Evolutionary conservation across 2,329 filamentous ascomycete species (phyloP).

Genomic region (Rutstroemia sp.): DNA sequence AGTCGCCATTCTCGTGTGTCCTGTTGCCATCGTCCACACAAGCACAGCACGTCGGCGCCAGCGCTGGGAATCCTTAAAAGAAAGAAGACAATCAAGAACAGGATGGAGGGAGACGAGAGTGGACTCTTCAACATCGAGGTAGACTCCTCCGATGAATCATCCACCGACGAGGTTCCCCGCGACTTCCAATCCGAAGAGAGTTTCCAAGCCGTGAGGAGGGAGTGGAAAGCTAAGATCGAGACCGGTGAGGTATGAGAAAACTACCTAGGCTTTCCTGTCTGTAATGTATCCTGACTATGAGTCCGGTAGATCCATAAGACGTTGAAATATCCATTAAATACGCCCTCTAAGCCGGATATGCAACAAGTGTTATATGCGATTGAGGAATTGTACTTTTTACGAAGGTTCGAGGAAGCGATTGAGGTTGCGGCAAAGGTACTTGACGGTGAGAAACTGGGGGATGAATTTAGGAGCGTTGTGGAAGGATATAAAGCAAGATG

Average conservation of each 20-base stretch:
- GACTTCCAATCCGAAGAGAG: conserved; percentile 28
- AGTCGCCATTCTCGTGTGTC: no score
- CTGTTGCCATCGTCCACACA: no score
- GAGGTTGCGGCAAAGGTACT: conserved; percentile 15
- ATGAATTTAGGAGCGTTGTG: conserved; percentile 20
- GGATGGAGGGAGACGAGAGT: not conserved
- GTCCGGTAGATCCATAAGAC: conserved; percentile 22
- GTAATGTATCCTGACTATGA: not conserved
- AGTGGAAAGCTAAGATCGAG: conserved; percentile 26
- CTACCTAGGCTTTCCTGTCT: not conserved
- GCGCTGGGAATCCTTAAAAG: not conserved
- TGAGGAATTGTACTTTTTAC: conserved; percentile 29
- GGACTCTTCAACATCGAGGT: conserved; percentile 37
- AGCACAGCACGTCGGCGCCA: no score
- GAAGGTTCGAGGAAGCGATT: conserved; percentile 23
- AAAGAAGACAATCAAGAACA: not conserved
- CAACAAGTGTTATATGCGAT: conserved; percentile 28
- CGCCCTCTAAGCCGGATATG: conserved; percentile 25
- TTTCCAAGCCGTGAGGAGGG: conserved; percentile 20
- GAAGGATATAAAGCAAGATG: conserved; percentile 21
- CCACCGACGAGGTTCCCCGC: conserved; percentile 20
- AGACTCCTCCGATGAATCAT: conserved; percentile 32
- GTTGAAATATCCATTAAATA: conserved; percentile 21
- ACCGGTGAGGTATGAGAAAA: conserved; percentile 21
- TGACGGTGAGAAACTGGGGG: conserved; percentile 16